Conservation (phyloP, 306 rosid genomes). For the Cicer judaicum region DNA sequence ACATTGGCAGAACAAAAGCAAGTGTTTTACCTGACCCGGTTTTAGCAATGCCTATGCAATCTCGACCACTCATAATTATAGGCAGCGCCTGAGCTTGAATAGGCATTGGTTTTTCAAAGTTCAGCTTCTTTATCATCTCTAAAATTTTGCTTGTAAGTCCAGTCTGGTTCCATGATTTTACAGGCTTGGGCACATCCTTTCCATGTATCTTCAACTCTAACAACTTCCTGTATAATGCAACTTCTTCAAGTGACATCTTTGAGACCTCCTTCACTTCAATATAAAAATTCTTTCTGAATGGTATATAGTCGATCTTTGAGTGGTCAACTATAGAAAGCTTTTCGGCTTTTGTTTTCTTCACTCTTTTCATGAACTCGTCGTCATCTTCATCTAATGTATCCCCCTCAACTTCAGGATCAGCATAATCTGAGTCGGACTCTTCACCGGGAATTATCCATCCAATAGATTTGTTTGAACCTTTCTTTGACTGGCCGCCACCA, state of each 20-base stretch:
- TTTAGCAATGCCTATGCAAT: conserved; percentile 94
- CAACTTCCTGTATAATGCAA: conserved; percentile 71
- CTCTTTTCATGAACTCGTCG: conserved; percentile 95
- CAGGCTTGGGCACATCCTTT: conserved; percentile 94
- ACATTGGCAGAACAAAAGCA: conserved; percentile 94
- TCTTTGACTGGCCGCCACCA: conserved; percentile 56
- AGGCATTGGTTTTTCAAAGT: conserved; percentile 88
- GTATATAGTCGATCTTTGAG: conserved; percentile 81
- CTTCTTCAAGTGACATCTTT: conserved; percentile 72
- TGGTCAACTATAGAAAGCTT: conserved; percentile 93
- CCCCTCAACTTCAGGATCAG: conserved; percentile 67
- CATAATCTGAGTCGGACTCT: conserved; percentile 87
- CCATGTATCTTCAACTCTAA: conserved; percentile 96
- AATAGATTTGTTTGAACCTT: conserved; percentile 68
- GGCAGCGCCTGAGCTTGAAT: conserved; percentile 97
- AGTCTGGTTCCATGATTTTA: conserved; percentile 91
- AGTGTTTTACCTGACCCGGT: conserved; percentile 98
- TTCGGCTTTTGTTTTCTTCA: conserved; percentile 94
- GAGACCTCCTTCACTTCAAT: conserved; percentile 81
- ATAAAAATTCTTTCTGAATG: conserved; percentile 74
- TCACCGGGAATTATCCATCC: conserved; percentile 96
- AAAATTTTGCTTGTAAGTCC: conserved; percentile 89
- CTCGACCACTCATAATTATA: conserved; percentile 92
- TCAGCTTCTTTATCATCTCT: conserved; percentile 81
- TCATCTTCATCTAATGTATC: conserved; percentile 82